Conservation (phyloP, 345 rosid genomes). For the Abelmoschus esculentus region DNA sequence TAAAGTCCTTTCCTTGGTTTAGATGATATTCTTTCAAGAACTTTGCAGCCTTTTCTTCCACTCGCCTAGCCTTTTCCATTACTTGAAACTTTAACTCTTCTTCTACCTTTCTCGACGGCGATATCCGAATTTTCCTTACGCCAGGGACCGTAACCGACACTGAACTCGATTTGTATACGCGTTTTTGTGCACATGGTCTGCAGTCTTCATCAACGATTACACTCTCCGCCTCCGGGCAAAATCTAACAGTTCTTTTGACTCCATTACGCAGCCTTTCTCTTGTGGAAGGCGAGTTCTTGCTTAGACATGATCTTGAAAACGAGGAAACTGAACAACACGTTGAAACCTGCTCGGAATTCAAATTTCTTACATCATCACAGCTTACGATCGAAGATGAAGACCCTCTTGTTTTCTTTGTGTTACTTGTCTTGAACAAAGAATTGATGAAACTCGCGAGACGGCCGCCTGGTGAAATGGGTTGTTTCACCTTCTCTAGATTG, state of each 20-base stretch:
- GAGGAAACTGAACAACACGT: slow-evolving; percentile 78
- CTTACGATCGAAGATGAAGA: slow-evolving; percentile 19
- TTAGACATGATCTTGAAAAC: slow-evolving; percentile 72
- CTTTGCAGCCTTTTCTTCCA: slow-evolving; percentile 39
- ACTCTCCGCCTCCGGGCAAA: slow-evolving; percentile 64
- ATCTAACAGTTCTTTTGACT: slow-evolving; percentile 54
- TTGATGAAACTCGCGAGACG: slow-evolving; percentile 65
- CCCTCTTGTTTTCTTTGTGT: slow-evolving; percentile 39
- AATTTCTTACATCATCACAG: slow-evolving; percentile 24
- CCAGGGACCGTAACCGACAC: slow-evolving; percentile 35
- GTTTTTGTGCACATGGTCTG: slow-evolving; percentile 44
- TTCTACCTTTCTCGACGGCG: slow-evolving; percentile 23
- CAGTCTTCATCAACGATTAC: slow-evolving; percentile 54
- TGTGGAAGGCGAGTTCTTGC: slow-evolving; percentile 45
- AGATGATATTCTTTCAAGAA: slow-evolving; percentile 34
- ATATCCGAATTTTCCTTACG: slow-evolving; percentile 39
- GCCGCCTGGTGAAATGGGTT: slow-evolving; percentile 68
- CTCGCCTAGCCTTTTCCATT: slow-evolving; percentile 27
- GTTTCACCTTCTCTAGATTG: slow-evolving; percentile 57
- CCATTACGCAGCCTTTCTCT: slow-evolving; percentile 47
- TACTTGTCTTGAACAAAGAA: slow-evolving; percentile 47
- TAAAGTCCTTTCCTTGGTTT: slow-evolving; percentile 20
- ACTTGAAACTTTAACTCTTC: slow-evolving; percentile 16
- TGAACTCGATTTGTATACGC: slow-evolving; percentile 14
- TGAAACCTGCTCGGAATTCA: slow-evolving; percentile 42